Evolutionary conservation across 805 yeast genomes (phyloP), one percentile per base, ranked within the genome.

Genomic region (Candida krabiensis): DNA sequence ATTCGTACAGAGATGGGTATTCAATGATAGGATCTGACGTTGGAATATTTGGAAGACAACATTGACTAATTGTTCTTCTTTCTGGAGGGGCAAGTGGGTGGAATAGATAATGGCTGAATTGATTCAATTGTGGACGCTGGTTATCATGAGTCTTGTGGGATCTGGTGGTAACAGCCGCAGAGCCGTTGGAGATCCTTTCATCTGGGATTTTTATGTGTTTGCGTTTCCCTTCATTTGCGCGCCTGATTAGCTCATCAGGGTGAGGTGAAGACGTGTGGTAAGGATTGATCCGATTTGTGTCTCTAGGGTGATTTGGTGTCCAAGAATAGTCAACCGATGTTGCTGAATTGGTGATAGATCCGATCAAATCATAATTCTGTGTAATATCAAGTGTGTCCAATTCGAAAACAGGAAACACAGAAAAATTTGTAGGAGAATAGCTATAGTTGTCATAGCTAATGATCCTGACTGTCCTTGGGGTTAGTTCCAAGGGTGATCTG

Each of bases 401-500:
- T 21, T 50, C 55, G 35, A 46, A 44, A 8, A 30, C 40, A 12
- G 55, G 55, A 34, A 50, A 50, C 6, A 50, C 52, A 3, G 55
- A 44, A 30, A 49, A 49, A 28, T 44, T 41, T 4, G 49, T 43
- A 9, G 53, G 55, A 8, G 53, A 41, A 31, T 49, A 49, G 19
- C 29, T 36, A 30, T 44, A 42, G 28, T 37, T 40, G 17, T 50
- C 53, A 33, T 46, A 39, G 34, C 40, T 47, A 30, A 49, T 40
- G 23, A 50, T 27, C 21, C 44, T 46, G 26, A 50, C 52, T 22
- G 48, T 47, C 23, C 52, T 40, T 18, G 55, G 55, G 18, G 55
- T 50, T 14, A 38, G 36, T 9, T 38, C 41, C 15, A 32, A 33
- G 3, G 52, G 41, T 12, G 45, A 26, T 37, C 40, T 30, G 4